A percentile compares a stretch with the other conserved stretches of the same genome.
Evolutionary conservation across 2,329 filamentous ascomycete species (phyloP).

Genomic region (Botrytis medusae): DNA sequence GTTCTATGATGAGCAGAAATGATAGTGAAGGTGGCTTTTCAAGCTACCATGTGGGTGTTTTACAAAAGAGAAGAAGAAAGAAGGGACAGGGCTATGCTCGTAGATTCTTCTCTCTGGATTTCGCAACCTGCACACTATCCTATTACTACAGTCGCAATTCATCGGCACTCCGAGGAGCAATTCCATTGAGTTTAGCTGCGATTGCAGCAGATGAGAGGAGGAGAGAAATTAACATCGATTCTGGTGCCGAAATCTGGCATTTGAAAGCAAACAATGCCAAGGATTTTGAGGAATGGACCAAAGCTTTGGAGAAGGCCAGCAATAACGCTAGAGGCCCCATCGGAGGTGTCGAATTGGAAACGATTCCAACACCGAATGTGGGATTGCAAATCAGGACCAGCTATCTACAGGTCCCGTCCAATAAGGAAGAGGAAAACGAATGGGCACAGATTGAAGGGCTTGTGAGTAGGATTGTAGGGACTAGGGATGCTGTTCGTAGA

Average conservation of each 20-base stretch:
- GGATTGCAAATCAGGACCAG: conserved; percentile 40
- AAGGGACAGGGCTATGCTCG: conserved; percentile 90
- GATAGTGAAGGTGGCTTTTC: conserved; percentile 46
- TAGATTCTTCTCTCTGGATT: conserved; percentile 94
- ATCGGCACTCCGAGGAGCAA: conserved; percentile 85
- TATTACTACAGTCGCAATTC: conserved; percentile 96
- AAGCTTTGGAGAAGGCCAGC: conserved; percentile 80
- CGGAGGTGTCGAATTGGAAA: conserved; percentile 45
- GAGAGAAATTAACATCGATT: conserved; percentile 93
- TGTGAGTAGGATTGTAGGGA: conserved; percentile 82
- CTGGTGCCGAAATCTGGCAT: conserved; percentile 96
- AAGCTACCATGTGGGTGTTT: conserved; percentile 76
- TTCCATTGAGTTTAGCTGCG: conserved; percentile 86
- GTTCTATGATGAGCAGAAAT: conserved; percentile 55
- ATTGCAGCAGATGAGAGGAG: conserved; percentile 86
- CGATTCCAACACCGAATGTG: conserved; percentile 32
- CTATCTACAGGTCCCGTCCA: conserved; percentile 31
- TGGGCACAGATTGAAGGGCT: conserved; percentile 86
- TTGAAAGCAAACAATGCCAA: conserved; percentile 76
- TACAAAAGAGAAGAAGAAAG: conserved; percentile 90
- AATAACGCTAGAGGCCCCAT: conserved; percentile 53
- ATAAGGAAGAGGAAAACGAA: conserved; percentile 68
- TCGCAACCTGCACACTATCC: conserved; percentile 87
- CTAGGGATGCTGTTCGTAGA: conserved; percentile 81
- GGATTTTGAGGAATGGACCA: conserved; percentile 86